Evolutionary conservation across 805 yeast species (phyloP).

Genomic region (Grigorovia humatica): DNA sequence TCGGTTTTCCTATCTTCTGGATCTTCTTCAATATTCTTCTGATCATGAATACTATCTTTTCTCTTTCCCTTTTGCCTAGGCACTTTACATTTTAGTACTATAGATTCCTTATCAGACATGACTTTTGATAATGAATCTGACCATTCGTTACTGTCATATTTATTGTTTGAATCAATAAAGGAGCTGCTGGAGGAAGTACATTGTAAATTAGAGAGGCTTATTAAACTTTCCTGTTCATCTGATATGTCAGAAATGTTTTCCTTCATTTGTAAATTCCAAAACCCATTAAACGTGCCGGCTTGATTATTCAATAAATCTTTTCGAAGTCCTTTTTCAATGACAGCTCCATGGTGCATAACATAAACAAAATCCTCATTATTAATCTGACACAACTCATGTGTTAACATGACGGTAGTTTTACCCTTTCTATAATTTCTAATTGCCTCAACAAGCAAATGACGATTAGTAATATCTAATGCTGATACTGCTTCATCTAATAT

Average conservation of each 20-base stretch:
- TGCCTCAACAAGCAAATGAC: slow-evolving; percentile 36
- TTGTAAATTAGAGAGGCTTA: too few relatives aligned
- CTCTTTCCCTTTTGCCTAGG: slow-evolving; percentile 5
- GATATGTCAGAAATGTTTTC: background rate
- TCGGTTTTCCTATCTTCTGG: slow-evolving; percentile 1
- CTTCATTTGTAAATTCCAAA: slow-evolving; percentile 6
- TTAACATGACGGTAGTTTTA: slow-evolving; percentile 68
- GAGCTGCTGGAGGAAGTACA: too few relatives aligned
- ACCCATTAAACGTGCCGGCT: slow-evolving; percentile 6
- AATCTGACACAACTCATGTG: slow-evolving; percentile 65
- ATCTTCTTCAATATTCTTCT: background rate
- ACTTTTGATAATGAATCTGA: background rate
- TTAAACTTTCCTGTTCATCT: background rate
- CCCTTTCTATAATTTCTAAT: slow-evolving; percentile 52
- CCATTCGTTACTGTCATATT: background rate
- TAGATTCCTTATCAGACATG: background rate
- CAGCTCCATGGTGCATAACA: slow-evolving; percentile 48
- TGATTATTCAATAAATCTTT: slow-evolving; percentile 20
- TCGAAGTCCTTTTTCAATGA: slow-evolving; percentile 37
- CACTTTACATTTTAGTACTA: background rate
- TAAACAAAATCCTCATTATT: slow-evolving; percentile 45
- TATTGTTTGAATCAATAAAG: background rate
- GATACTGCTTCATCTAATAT: slow-evolving; percentile 81
- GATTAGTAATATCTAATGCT: slow-evolving; percentile 55
- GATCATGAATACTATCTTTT: background rate